These are phyloP conservation scores for Boletus vermiculosoides DNA, from an alignment of 768 basidiomycete species.

Conservation along the genomic window DNA sequence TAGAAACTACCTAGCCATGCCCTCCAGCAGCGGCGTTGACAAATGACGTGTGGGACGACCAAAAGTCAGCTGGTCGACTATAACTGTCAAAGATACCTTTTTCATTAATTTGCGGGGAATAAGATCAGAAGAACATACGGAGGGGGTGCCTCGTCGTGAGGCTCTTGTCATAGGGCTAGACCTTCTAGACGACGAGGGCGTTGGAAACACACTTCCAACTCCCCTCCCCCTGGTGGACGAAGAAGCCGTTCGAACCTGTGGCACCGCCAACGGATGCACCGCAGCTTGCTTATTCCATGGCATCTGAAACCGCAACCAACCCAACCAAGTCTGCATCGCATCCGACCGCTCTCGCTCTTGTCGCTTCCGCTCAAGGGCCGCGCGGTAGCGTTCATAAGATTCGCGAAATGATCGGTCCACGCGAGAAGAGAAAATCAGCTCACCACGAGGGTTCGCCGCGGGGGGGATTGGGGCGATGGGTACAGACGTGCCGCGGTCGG, in stretches of 20 bases:
- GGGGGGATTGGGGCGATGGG: constrained; percentile 76
- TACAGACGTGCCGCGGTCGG: constrained; percentile 46
- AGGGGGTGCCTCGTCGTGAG: constrained; percentile 27
- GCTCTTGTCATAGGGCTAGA: constrained; percentile 35
- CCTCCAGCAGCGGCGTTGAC: neutral
- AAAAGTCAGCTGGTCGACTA: constrained; percentile 17
- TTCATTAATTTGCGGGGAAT: constrained; percentile 31
- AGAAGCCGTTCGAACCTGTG: constrained; percentile 26
- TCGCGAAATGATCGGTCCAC: constrained; percentile 83
- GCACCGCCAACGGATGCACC: constrained; percentile 5
- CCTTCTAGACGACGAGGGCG: constrained; percentile 32
- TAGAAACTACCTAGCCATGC: neutral
- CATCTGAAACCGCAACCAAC: constrained; percentile 30
- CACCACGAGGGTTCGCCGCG: constrained; percentile 86
- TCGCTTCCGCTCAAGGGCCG: constrained; percentile 78
- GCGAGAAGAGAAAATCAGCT: constrained; percentile 92
- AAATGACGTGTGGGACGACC: neutral
- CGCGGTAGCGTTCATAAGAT: constrained; percentile 87
- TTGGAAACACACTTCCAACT: constrained; percentile 26
- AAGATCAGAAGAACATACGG: constrained; percentile 20
- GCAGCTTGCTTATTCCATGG: constrained; percentile 26
- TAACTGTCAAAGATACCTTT: constrained; percentile 10
- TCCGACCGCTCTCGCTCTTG: constrained; percentile 58
- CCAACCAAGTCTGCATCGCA: constrained; percentile 30
- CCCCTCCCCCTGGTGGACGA: constrained; percentile 28